Evolutionary conservation across 108 stramenopile species (phyloP), one percentile per base, ranked within the genome.

Genomic region (Bacterosira constricta): DNA sequence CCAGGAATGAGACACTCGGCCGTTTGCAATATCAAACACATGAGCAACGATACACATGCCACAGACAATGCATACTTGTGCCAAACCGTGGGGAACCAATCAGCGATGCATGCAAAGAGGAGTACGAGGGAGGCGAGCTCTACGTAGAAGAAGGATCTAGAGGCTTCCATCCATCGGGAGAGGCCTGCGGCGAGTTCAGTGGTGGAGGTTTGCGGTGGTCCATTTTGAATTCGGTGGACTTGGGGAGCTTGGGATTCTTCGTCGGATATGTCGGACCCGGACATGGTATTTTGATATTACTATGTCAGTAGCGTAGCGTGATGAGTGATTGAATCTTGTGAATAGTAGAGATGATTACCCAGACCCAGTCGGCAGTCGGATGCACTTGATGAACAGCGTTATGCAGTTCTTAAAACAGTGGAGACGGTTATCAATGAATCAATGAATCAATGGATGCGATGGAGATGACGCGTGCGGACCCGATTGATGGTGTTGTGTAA

Each of bases 1-100:
- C 77, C 77, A 0, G 77, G 77, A 10, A 41, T 26, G 11, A 77
- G 25, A 65, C 69, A 77, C 57, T 77, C 77, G 63, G 63, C 29
- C 20, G 77, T 77, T 56, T 77, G 77, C 44, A 77, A 52, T 32
- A 77, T 42, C 42, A 77, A 23, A 27, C 77, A 77, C 7, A 77
- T 70, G 0, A 62, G 52, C 26, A 77, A 65, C 27, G 60, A 63
- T 10, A 77, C 49, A 8, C 53, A 54, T 34, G 67, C 68, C 29
- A 77, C 77, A 2, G 52, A 55, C 18, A 77, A 4, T 41, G 77
- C 69, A 46, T 77, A 77, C 29, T 54, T 53, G 36, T 62, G n/a
- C 51, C 41, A 62, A 1, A 20, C 11, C 27, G 52, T 72, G n/a
- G 51, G 25, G 41, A 34, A 53, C 71, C 71, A 72, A 6, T 41